phyloP scores from a whole-genome alignment of 129 eudicot species.

The Pulicaria dysenterica region DNA sequence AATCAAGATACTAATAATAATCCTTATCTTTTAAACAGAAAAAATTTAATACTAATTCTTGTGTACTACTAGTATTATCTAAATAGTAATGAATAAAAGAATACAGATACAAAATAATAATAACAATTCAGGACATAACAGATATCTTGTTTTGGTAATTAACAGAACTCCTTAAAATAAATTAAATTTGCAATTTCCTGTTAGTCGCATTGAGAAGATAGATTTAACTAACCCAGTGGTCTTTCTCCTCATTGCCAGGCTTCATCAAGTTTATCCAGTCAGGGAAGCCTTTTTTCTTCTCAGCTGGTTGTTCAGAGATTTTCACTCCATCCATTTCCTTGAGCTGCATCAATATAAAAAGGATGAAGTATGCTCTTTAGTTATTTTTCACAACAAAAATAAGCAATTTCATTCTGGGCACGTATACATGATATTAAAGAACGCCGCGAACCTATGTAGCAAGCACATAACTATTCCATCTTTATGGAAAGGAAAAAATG shows the following conservation, averaged over 20 bases:
- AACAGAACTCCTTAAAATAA: slow-evolving; percentile 1
- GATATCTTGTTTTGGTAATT: background rate
- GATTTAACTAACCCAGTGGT: slow-evolving; percentile 64
- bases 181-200: background rate
- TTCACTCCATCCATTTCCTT: slow-evolving; percentile 72
- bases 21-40: too few relatives aligned
- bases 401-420: background rate
- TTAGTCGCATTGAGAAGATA: background rate
- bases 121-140: background rate
- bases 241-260: slow-evolving; percentile 81
- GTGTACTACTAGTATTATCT: too few relatives aligned
- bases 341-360: slow-evolving; percentile 47
- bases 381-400: background rate
- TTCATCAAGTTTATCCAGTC: slow-evolving; percentile 83
- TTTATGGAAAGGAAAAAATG: too few relatives aligned
- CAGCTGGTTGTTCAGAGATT: slow-evolving; percentile 60
- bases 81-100: too few relatives aligned
- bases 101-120: too few relatives aligned
- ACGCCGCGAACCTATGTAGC: too few relatives aligned
- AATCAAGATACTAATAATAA: too few relatives aligned
- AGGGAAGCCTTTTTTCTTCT: slow-evolving; percentile 73
- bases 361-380: background rate
- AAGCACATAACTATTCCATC: too few relatives aligned
- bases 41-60: too few relatives aligned
- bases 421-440: too few relatives aligned